phyloP scores from a whole-genome alignment of 352 stramenopile species.

The Pythium rhizo-oryzae region DNA sequence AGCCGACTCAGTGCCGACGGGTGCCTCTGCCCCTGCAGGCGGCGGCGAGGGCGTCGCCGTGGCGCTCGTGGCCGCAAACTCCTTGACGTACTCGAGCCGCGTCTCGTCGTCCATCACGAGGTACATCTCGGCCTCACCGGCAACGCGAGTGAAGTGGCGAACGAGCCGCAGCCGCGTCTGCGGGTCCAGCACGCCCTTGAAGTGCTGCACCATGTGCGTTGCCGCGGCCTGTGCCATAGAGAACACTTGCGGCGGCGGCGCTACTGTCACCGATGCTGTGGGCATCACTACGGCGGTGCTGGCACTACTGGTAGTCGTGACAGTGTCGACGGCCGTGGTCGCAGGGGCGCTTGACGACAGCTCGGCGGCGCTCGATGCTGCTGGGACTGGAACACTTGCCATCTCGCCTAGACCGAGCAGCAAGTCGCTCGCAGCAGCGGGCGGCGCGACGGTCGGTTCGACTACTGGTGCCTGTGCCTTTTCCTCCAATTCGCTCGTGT shows the following conservation, averaged over 20 bases:
- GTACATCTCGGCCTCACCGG: slow-evolving; percentile 49
- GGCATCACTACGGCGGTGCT: not conserved
- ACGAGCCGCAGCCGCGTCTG: slow-evolving; percentile 40
- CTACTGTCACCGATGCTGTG: not conserved
- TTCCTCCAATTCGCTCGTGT: not conserved
- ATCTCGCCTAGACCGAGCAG: slow-evolving; percentile 22
- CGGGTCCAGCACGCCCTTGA: slow-evolving; percentile 39
- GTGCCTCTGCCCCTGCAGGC: too few relatives aligned
- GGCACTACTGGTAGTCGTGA: not conserved
- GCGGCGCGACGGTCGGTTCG: not conserved
- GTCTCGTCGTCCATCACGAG: slow-evolving; percentile 51
- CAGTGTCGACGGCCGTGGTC: not conserved
- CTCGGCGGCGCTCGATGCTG: not conserved
- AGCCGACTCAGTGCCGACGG: not conserved
- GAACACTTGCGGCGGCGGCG: not conserved
- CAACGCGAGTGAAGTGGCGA: slow-evolving; percentile 39
- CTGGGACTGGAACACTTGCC: not conserved
- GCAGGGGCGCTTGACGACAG: not conserved
- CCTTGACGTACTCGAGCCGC: slow-evolving; percentile 50
- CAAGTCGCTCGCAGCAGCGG: slow-evolving; percentile 12
- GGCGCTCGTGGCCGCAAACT: slow-evolving; percentile 31
- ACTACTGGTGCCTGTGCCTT: not conserved
- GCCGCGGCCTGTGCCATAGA: slow-evolving; percentile 39
- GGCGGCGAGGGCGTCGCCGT: too few relatives aligned
- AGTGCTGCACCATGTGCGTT: slow-evolving; percentile 45